phyloP scores from a whole-genome alignment of 2,329 filamentous ascomycete genomes.

The Xylariaceae sp. region DNA sequence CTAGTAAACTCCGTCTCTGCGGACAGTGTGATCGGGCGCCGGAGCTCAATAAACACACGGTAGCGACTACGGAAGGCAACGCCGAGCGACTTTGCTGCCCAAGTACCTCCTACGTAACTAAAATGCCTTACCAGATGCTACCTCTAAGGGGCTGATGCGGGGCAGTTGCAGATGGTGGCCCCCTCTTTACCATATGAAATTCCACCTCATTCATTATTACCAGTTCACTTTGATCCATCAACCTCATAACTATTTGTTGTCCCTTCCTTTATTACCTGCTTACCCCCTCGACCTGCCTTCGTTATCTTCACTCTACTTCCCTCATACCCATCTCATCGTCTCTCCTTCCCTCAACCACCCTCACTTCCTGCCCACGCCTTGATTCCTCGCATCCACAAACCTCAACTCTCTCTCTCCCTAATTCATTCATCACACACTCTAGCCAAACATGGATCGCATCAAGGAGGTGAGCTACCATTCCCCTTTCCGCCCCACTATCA shows the following conservation, averaged over 20 bases:
- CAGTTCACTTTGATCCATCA: constrained; percentile 21
- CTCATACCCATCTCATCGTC: constrained; percentile 18
- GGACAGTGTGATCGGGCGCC: not conserved
- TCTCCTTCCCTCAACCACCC: constrained; percentile 12
- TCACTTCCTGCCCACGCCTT: constrained; percentile 26
- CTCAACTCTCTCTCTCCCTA: constrained; percentile 14
- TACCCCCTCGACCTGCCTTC: constrained; percentile 21
- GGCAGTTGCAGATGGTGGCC: constrained; percentile 27
- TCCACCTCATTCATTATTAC: constrained; percentile 27
- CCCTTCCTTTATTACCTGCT: constrained; percentile 27
- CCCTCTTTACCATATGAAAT: constrained; percentile 30
- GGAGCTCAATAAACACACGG: not conserved
- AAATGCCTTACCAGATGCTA: not conserved
- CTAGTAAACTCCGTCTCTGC: not conserved
- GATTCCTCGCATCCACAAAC: constrained; percentile 30
- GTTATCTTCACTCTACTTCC: constrained; percentile 13
- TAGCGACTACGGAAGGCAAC: not conserved
- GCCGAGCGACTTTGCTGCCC: not conserved
- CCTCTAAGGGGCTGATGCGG: constrained; percentile 21
- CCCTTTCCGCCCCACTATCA: constrained; percentile 32
- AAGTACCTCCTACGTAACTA: not conserved
- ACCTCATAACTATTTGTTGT: constrained; percentile 19
- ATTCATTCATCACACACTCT: not conserved
- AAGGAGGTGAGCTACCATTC: constrained; percentile 65
- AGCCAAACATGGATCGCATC: constrained; percentile 71